These are phyloP conservation scores for Ustilago shanxiensis DNA, from an alignment of 1,284 basidiomycete species.

Conservation along the genomic window DNA sequence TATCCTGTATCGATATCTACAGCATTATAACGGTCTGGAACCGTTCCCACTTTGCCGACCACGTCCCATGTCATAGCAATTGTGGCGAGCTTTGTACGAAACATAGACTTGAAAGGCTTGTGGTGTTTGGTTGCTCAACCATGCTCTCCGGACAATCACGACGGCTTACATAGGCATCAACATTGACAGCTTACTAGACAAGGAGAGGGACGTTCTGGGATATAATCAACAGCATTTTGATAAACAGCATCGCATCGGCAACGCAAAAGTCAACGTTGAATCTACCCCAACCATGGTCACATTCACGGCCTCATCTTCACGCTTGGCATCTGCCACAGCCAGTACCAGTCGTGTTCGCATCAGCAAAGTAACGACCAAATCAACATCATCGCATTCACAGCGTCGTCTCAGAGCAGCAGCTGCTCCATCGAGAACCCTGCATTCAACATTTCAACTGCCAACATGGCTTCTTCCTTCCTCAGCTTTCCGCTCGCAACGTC, in stretches of 20 bases:
- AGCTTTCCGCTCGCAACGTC: neutral
- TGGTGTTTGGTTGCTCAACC: neutral
- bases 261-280: too few species aligned
- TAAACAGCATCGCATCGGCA: too few species aligned
- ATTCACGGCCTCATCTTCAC: neutral
- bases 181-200: too few species aligned
- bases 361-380: neutral
- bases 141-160: neutral
- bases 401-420: neutral
- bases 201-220: too few species aligned
- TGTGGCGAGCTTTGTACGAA: neutral
- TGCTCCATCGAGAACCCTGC: neutral
- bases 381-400: neutral
- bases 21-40: neutral
- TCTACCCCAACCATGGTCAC: neutral
- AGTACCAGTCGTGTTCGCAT: neutral
- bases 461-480: slow-evolving; percentile 14
- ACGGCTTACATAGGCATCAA: too few species aligned
- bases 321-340: slow-evolving; percentile 1
- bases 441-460: neutral
- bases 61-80: neutral
- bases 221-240: too few species aligned
- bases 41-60: neutral
- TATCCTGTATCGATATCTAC: neutral
- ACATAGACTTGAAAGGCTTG: neutral